Evolutionary conservation across 1,284 basidiomycete genomes (phyloP), one percentile per base, ranked within the genome.

Genomic region (Ganoderma lucidum): DNA sequence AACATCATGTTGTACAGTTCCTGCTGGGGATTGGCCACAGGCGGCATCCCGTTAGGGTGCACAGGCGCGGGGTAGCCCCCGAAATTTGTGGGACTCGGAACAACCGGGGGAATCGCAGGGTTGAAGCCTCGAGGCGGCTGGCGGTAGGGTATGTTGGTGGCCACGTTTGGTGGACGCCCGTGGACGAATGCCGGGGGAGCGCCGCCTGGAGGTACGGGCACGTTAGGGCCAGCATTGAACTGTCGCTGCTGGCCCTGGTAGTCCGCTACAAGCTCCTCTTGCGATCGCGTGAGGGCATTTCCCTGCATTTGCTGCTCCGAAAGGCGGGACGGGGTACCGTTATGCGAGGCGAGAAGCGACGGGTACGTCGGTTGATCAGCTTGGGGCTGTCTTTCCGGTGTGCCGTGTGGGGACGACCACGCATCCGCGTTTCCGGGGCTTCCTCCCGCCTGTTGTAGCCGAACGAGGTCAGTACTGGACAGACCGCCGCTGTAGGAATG

Each of bases 1-100:
- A 90, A 80, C 86, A 93, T 90, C 88, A 93, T 91, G 75, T 94
- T 91, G 74, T 93, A 93, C 69, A 93, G 75, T 75, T 93, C 92
- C 75, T 93, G 92, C 74, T 93, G 92, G 23, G 88, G 83, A 76
- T 87, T 92, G 69, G 88, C 89, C 65, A 93, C 81, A 23, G 59
- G 59, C 15, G 91, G 88, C 70, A 93, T 83, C 69, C 90, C 87
- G 15, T 89, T 82, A 17, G 88, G 84, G 75, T 91, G 87, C 53
- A 81, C 80, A 61, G 84, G 82, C 42, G 82, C 82, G 37, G 85
- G 81, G 78, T 91, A 93, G 0, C 53, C 71, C 37, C 81, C 84
- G 75, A 90, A 82, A 66, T 83, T 80, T 9, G 86, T 85, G 10
- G 88, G 85, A 67, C 83, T 90, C 8, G 87, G 84, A 53, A 88